A percentile compares a stretch with the other conserved stretches of the same genome.
phyloP scores from a whole-genome alignment of 108 stramenopile genomes.

The Craspedostauros australis region DNA sequence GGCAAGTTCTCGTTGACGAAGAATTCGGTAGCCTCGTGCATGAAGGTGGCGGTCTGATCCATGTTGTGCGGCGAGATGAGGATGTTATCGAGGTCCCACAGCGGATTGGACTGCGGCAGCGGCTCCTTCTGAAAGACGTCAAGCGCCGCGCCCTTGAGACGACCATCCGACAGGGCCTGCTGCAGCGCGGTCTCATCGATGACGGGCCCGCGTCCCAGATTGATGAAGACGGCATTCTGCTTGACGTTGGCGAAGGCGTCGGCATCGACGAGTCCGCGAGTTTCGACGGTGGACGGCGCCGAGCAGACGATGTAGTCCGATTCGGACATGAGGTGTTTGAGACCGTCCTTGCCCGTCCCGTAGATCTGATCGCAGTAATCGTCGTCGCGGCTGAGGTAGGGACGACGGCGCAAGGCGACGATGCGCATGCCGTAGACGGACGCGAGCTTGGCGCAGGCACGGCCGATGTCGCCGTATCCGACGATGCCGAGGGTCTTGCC shows the following conservation, averaged over 20 bases:
- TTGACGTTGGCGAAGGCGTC: conserved; percentile 47
- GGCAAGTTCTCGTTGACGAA: conserved; percentile 68
- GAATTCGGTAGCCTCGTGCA: conserved; percentile 73
- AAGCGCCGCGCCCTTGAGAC: conserved; percentile 71
- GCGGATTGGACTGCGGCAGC: conserved; percentile 43
- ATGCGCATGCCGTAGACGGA: conserved; percentile 70
- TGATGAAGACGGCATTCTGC: conserved; percentile 67
- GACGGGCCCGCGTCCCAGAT: conserved; percentile 79
- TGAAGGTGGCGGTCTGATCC: conserved; percentile 64
- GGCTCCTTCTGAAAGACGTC: conserved; percentile 86
- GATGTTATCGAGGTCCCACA: conserved; percentile 77
- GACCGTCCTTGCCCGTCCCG: conserved; percentile 29
- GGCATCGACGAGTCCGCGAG: conserved; percentile 48
- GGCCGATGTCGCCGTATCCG: conserved; percentile 82
- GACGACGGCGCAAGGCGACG: conserved; percentile 68
- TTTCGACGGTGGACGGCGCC: conserved; percentile 66
- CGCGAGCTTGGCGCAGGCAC: conserved; percentile 31
- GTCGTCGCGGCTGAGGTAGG: conserved; percentile 33
- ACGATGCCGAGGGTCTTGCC: conserved; percentile 77
- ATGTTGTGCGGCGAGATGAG: conserved; percentile 61
- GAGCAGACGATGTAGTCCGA: conserved; percentile 72
- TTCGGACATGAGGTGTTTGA: conserved; percentile 48
- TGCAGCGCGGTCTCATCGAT: conserved; percentile 76
- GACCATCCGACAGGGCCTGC: conserved; percentile 38
- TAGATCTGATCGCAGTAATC: conserved; percentile 48